These are phyloP conservation scores for Ceriops tagal DNA, from an alignment of 345 rosid genomes.

Conservation along the genomic window DNA sequence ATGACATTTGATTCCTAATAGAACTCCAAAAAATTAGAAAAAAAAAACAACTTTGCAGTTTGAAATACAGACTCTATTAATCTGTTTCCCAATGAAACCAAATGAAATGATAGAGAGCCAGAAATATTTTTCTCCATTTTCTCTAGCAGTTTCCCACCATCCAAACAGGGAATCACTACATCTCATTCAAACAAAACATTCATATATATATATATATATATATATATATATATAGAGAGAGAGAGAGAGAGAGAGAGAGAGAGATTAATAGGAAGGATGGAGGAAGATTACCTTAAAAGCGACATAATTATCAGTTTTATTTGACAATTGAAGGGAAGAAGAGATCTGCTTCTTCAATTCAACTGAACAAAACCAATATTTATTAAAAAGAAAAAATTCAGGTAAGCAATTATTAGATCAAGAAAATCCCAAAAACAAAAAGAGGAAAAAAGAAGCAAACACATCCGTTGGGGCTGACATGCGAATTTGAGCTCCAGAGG, in stretches of 20 bases:
- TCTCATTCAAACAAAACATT: not conserved
- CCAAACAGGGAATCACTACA: conserved; percentile 19
- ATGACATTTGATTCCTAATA: not conserved
- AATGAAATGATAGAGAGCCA: not conserved
- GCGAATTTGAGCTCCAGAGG: conserved; percentile 77
- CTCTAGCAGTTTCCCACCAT: conserved; percentile 4
- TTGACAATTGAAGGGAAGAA: conserved; percentile 65
- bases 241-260: not conserved
- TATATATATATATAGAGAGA: too few relatives aligned
- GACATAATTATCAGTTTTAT: conserved; percentile 58
- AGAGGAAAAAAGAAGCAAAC: conserved; percentile 15
- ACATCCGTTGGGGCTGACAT: conserved; percentile 34
- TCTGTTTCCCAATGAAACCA: not conserved
- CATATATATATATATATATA: not conserved
- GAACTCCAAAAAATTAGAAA: not conserved
- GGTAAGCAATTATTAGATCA: not conserved
- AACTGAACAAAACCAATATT: conserved; percentile 36
- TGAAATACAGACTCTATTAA: not conserved
- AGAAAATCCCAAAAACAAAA: conserved; percentile 9
- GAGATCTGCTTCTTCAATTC: conserved; percentile 91
- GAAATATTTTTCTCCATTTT: not conserved
- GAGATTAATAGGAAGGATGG: too few relatives aligned
- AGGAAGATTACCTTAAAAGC: conserved; percentile 66
- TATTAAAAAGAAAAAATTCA: not conserved
- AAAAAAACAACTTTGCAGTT: conserved; percentile 5